phyloP scores from a whole-genome alignment of 73 alveolate genomes.

The Symbiodinium natans region DNA sequence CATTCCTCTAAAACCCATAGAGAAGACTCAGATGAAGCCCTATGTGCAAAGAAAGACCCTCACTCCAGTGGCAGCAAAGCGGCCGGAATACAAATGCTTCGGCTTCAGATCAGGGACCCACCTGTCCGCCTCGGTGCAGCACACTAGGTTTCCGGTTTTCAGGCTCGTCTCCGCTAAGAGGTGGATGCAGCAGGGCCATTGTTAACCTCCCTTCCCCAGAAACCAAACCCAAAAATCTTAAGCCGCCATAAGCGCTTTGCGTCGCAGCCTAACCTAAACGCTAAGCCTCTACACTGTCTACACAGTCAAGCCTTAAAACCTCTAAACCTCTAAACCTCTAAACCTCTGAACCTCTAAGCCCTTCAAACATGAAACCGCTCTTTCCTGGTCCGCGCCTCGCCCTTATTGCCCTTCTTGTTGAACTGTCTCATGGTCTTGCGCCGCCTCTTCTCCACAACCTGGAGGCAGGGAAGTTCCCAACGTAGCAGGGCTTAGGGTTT shows the following conservation, averaged over 20 bases:
- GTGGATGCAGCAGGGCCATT: too few species aligned
- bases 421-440: conserved; percentile 76
- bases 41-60: too few species aligned
- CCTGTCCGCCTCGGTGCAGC: conserved; percentile 94
- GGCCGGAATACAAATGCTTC: conserved; percentile 95
- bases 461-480: neutral
- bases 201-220: too few species aligned
- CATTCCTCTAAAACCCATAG: neutral
- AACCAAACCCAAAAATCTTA: too few species aligned
- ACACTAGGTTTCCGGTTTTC: too few species aligned
- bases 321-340: too few species aligned
- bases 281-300: too few species aligned
- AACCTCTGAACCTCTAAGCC: neutral
- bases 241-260: too few species aligned
- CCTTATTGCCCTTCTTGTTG: conserved; percentile 87
- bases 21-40: too few species aligned
- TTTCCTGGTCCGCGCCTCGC: conserved; percentile 74
- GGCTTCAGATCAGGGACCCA: conserved; percentile 95
- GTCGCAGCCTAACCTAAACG: too few species aligned
- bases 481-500: neutral
- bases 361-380: neutral
- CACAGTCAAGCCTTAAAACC: too few species aligned
- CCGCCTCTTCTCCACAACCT: conserved; percentile 87
- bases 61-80: neutral
- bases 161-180: too few species aligned